These are phyloP conservation scores for Trichoderma sp. DNA, from an alignment of 2,329 filamentous ascomycete genomes.

Conservation along the genomic window DNA sequence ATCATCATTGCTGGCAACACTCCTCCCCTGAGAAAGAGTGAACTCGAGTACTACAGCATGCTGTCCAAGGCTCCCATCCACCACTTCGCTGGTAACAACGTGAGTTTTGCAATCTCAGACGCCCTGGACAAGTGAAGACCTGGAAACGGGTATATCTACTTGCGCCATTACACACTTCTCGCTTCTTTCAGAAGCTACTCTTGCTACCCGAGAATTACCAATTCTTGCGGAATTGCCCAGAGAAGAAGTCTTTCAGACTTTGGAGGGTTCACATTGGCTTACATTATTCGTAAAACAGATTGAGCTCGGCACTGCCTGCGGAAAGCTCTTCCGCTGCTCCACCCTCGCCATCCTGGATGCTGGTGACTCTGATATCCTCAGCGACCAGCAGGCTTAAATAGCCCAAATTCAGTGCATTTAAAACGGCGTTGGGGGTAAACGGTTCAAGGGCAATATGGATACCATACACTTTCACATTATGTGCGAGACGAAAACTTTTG, in stretches of 20 bases:
- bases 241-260: slow-evolving; percentile 88
- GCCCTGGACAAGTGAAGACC: slow-evolving; percentile 22
- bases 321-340: slow-evolving; percentile 98
- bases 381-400: slow-evolving; percentile 66
- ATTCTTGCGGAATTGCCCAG: slow-evolving; percentile 64
- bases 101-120: slow-evolving; percentile 61
- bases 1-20: slow-evolving; percentile 94
- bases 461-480: slow-evolving; percentile 35
- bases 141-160: slow-evolving; percentile 22
- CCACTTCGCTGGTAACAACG: slow-evolving; percentile 98
- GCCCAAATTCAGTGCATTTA: slow-evolving; percentile 31
- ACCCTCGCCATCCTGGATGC: slow-evolving; percentile 97
- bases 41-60: slow-evolving; percentile 96
- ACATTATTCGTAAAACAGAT: slow-evolving; percentile 67
- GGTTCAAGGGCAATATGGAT: slow-evolving; percentile 39
- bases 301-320: slow-evolving; percentile 96
- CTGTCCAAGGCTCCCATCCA: slow-evolving; percentile 92
- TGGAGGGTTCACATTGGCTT: slow-evolving; percentile 77
- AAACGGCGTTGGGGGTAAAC: slow-evolving; percentile 47
- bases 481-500: slow-evolving; percentile 33
- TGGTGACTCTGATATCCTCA: slow-evolving; percentile 97
- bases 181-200: slow-evolving; percentile 24
- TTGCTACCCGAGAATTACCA: slow-evolving; percentile 26
- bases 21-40: slow-evolving; percentile 94
- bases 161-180: background rate